Conservation (phyloP, 108 stramenopile genomes). For the Pinguiococcus pyrenoidosus region DNA sequence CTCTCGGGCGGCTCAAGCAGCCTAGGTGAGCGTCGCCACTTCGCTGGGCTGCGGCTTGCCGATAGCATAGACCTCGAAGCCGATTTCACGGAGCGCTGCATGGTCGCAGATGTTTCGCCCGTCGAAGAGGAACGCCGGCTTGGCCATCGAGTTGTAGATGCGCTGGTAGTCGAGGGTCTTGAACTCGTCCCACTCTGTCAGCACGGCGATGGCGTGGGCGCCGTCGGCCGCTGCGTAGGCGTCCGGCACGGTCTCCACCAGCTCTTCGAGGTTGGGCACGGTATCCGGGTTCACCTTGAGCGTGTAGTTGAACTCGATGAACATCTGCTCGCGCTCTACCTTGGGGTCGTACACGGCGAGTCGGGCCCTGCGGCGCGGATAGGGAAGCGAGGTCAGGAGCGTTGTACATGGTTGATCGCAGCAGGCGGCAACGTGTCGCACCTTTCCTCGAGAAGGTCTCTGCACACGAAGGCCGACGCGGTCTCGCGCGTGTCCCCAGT, state of each 20-base stretch:
- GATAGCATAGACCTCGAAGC: constrained; percentile 79
- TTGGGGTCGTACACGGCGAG: constrained; percentile 92
- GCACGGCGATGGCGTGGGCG: constrained; percentile 83
- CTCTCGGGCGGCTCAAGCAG: no score
- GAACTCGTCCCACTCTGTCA: constrained; percentile 99
- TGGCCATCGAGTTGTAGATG: constrained; percentile 84
- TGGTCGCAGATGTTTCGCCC: constrained; percentile 87
- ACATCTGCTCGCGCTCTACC: constrained; percentile 90
- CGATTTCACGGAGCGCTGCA: constrained; percentile 72
- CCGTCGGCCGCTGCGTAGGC: constrained; percentile 80
- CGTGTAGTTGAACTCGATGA: constrained; percentile 91
- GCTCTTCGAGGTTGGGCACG: constrained; percentile 52
- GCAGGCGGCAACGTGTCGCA: no score
- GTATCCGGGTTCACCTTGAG: constrained; percentile 66
- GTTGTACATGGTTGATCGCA: no score
- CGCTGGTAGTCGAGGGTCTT: constrained; percentile 73
- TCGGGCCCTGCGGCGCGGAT: no score
- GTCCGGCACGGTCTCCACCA: constrained; percentile 62
- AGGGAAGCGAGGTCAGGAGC: no score
- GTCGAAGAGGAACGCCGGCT: constrained; percentile 97
- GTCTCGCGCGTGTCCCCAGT: constrained; percentile 98
- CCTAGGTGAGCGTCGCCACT: no score
- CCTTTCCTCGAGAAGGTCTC: constrained; percentile 82
- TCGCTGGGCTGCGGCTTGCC: no score
- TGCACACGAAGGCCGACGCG: constrained; percentile 82